Conservation (phyloP, 768 basidiomycete genomes). For the Mycena capillaripes region DNA sequence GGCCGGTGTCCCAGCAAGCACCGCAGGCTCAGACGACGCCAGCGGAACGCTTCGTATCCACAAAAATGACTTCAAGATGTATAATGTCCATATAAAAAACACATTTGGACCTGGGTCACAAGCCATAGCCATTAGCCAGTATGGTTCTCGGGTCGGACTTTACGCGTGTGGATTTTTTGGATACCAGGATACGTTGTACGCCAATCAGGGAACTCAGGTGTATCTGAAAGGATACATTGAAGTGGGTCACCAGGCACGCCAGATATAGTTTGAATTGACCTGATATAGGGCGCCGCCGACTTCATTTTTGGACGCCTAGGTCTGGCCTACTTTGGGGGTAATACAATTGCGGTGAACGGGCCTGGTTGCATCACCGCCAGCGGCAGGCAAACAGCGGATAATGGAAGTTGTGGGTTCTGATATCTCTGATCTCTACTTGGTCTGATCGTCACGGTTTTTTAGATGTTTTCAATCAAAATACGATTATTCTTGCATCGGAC, state of each 20-base stretch:
- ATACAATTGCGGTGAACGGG: constrained; percentile 60
- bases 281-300: constrained; percentile 59
- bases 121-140: constrained; percentile 65
- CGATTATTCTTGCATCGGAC: constrained; percentile 56
- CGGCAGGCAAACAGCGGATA: constrained; percentile 60
- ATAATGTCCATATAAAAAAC: constrained; percentile 66
- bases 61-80: constrained; percentile 62
- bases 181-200: constrained; percentile 63
- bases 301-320: constrained; percentile 63
- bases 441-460: not conserved
- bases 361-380: constrained; percentile 64
- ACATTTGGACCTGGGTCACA: constrained; percentile 60
- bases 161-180: constrained; percentile 63
- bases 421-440: not conserved
- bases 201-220: constrained; percentile 63
- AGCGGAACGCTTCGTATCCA: constrained; percentile 64
- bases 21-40: constrained; percentile 61
- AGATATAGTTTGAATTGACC: not conserved
- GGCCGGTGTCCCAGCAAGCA: constrained; percentile 50
- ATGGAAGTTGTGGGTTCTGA: constrained; percentile 57
- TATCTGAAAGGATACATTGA: constrained; percentile 63
- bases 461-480: constrained; percentile 63
- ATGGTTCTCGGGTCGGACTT: constrained; percentile 59
- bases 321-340: constrained; percentile 62
- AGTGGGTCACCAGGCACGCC: constrained; percentile 48